Evolutionary conservation across 352 stramenopile genomes (phyloP).

Genomic region (Globisporangium carolinianum): DNA sequence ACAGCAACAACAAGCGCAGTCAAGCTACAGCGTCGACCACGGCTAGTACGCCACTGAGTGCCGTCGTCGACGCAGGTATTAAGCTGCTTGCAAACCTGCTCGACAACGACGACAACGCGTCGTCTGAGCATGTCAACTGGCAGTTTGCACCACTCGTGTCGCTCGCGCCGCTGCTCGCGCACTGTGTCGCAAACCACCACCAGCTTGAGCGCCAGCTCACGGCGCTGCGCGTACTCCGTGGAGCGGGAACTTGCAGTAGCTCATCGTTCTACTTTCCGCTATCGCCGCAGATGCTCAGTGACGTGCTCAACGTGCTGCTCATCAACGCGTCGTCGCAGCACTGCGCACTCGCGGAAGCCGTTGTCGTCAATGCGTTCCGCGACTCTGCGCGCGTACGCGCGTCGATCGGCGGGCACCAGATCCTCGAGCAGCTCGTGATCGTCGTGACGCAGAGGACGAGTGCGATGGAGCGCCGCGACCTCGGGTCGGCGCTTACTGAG

Average conservation of each 20-base stretch:
- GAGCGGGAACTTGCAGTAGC: conserved; percentile 17
- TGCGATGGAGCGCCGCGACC: conserved; percentile 11
- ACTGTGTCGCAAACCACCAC: conserved; percentile 29
- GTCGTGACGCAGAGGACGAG: conserved; percentile 45
- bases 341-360: conserved; percentile 25
- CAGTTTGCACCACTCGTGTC: conserved; percentile 19
- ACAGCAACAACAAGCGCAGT: not conserved
- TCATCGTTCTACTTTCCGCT: conserved; percentile 35
- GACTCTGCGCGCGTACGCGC: conserved; percentile 24
- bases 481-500: conserved; percentile 38
- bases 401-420: conserved; percentile 48
- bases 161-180: conserved; percentile 23
- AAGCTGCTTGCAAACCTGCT: conserved; percentile 50
- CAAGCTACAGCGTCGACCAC: not conserved
- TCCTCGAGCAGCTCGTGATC: conserved; percentile 62
- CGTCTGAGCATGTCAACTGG: conserved; percentile 20
- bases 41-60: not conserved
- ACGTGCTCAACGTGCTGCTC: conserved; percentile 59
- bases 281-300: conserved; percentile 39
- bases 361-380: conserved; percentile 53
- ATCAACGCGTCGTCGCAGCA: conserved; percentile 41
- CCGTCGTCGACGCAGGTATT: conserved; percentile 17
- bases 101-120: conserved; percentile 16
- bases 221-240: conserved; percentile 29
- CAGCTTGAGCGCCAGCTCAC: conserved; percentile 36